phyloP scores from a whole-genome alignment of 2,329 filamentous ascomycete genomes.

The Pseudogymnoascus destructans region DNA sequence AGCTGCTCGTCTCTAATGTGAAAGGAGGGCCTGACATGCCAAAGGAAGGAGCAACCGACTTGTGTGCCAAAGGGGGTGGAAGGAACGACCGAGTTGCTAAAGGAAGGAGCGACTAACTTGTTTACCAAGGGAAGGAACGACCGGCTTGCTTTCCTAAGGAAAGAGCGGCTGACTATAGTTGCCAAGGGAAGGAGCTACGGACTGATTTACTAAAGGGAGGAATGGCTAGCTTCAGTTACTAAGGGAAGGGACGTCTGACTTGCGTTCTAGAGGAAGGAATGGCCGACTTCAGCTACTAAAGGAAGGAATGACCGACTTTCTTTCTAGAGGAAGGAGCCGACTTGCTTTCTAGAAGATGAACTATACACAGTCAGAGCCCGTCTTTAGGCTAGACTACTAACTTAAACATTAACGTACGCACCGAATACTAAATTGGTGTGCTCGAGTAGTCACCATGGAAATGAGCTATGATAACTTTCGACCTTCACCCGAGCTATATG shows the following conservation, averaged over 20 bases:
- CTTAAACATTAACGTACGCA: too few species aligned
- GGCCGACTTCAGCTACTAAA: too few species aligned
- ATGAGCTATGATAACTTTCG: not conserved
- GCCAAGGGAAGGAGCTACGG: too few species aligned
- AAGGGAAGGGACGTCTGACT: too few species aligned
- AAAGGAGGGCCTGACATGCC: not conserved
- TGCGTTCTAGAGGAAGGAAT: too few species aligned
- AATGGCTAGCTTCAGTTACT: too few species aligned
- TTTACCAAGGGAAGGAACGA: not conserved
- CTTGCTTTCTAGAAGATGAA: not conserved
- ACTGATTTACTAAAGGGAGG: too few species aligned
- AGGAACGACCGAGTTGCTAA: not conserved
- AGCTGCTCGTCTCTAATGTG: not conserved
- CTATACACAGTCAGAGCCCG: not conserved
- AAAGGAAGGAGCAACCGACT: not conserved
- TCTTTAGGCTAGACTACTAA: not conserved
- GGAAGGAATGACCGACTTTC: too few species aligned
- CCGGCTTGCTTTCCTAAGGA: too few species aligned
- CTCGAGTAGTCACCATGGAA: not conserved
- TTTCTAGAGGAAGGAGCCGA: too few species aligned
- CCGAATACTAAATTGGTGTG: not conserved
- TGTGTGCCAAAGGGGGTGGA: not conserved
- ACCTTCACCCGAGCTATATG: too few species aligned
- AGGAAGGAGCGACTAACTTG: not conserved
- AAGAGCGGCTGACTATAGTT: too few species aligned